Percentiles rank a stretch among this genome's conserved stretches.
Evolutionary conservation across 1,284 basidiomycete species (phyloP).

Genomic region (Moesziomyces sp.): DNA sequence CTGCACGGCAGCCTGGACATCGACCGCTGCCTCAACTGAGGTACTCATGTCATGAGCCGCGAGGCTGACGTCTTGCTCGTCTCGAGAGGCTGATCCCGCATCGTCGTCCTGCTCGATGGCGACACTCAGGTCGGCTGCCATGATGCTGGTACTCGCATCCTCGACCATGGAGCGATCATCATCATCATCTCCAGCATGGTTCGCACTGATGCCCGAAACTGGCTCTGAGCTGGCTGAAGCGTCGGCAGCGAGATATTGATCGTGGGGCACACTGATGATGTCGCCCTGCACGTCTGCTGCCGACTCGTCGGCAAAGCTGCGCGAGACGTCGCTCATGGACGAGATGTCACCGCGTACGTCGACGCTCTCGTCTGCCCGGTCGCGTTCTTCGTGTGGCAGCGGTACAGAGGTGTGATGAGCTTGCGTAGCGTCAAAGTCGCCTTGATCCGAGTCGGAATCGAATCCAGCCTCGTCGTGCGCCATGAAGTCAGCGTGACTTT

Average conservation of each 20-base stretch:
- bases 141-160: no score
- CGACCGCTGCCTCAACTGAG: no score
- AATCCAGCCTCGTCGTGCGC: slow-evolving; percentile 26
- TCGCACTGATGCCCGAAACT: no score
- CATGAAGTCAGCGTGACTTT: slow-evolving; percentile 2
- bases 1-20: no score
- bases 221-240: background rate
- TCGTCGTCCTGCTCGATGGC: no score
- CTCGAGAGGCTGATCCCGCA: no score
- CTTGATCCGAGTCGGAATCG: slow-evolving; percentile 31
- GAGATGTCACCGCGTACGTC: slow-evolving; percentile 5
- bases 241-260: background rate
- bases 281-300: no score
- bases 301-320: slow-evolving; percentile 19
- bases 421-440: slow-evolving; percentile 4
- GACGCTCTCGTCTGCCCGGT: background rate
- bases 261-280: background rate
- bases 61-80: no score
- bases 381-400: background rate
- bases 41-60: no score
- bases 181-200: no score
- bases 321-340: slow-evolving; percentile 22
- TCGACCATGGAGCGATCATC: no score
- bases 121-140: no score
- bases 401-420: background rate